Conservation (phyloP, 371 early-diverging fungal genomes). For the Chytridium lagenaria region DNA sequence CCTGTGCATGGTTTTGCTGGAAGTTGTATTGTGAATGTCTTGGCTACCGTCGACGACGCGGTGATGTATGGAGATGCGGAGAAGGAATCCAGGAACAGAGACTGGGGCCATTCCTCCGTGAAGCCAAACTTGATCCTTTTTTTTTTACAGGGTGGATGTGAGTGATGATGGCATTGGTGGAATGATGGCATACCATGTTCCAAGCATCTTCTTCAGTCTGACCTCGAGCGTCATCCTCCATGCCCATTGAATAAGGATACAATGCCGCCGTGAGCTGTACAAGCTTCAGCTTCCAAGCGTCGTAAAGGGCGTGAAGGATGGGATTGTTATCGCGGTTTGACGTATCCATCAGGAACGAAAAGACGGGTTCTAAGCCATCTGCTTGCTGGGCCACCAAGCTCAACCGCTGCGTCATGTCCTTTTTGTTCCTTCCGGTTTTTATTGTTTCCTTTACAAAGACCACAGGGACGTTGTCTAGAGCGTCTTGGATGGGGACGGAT, state of each 20-base stretch:
- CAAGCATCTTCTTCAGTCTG: neutral
- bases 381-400: neutral
- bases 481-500: neutral
- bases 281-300: neutral
- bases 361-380: neutral
- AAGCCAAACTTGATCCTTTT: constrained; percentile 12
- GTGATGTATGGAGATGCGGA: neutral
- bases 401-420: neutral
- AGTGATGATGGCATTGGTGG: too few species aligned
- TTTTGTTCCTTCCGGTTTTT: neutral
- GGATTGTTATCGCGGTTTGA: neutral
- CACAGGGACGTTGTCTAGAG: neutral
- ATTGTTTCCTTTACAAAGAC: neutral
- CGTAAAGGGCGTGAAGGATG: neutral
- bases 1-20: neutral
- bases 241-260: neutral
- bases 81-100: neutral
- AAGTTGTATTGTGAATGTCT: neutral
- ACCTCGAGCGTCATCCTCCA: neutral
- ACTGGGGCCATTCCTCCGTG: neutral
- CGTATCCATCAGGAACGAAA: neutral
- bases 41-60: neutral
- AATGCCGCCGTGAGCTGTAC: neutral
- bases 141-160: too few species aligned
- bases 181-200: neutral